Base-by-base conservation (phyloP, 495 filamentous ascomycete species). In the Stereocaulon alpinum region DNA sequence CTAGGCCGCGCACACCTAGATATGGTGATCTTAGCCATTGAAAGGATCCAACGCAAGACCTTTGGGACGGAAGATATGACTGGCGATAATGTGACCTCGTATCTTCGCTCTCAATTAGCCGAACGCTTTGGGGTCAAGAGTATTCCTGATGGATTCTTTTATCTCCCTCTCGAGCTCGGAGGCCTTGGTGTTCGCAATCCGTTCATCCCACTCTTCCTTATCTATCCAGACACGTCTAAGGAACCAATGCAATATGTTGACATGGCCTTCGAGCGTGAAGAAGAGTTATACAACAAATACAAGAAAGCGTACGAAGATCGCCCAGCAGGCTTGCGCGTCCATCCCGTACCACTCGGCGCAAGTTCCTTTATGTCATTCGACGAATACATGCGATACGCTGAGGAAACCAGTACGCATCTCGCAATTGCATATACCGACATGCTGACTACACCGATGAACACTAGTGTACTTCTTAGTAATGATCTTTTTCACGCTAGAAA, bases 81-180 rank as follows among this genome's bases (percentile, higher is more conserved):
- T 3, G 63, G 61, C 12, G 69, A 66, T n/a, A 80, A 73, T 18
- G 74, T 84, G 0, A 76, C 76, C 1, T 68, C 74, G 5, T 77
- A 81, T 62, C 71, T 86, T 0, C 77, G 78, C 18, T 63, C 66
- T 6, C 72, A 69, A 41, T 74, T 86, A 48, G 53, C 68, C 14
- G 61, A 72, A 9, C 74, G 78, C 4, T 86, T 84, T 61, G 73
- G 68, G 14, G 67, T 80, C n/a, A 56, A 61, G 5, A 68, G 81
- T 49, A 73, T 85, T 30, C 82, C 82, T 4, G 76, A 83, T 55
- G 82, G 78, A 14, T 82, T 82, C 63, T 74, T 83, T 58, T 84
- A 74, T 64, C 68, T 76, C 24, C 79, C 77, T 0, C 71, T 77
- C 41, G 63, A 74, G 47, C 69, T 83, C 2, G 81, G 82, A 18